Evolutionary conservation across 495 filamentous ascomycete species (phyloP).

Genomic region (Penicillium simplicissimum): DNA sequence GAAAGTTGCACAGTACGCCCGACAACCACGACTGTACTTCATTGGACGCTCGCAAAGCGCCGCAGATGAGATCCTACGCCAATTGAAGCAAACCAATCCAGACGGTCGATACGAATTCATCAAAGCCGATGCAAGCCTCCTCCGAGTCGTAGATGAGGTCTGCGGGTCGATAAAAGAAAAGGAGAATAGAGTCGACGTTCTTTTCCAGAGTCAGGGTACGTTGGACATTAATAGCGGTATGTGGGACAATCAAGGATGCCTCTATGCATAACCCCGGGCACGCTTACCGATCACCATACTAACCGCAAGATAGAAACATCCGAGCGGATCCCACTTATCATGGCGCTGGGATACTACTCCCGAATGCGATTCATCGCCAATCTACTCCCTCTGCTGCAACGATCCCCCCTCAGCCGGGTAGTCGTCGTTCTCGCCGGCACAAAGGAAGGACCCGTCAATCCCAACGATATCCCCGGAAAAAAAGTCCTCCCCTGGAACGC

Average conservation of each 20-base stretch:
- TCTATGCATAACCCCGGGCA: neutral
- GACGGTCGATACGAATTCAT: slow-evolving; percentile 53
- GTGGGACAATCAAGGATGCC: neutral
- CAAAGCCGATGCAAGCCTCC: slow-evolving; percentile 50
- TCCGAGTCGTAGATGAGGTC: slow-evolving; percentile 57
- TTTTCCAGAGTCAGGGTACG: slow-evolving; percentile 1
- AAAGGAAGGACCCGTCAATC: slow-evolving; percentile 51
- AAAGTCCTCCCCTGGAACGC: slow-evolving; percentile 18
- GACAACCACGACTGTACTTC: slow-evolving; percentile 35
- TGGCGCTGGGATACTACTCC: slow-evolving; percentile 40
- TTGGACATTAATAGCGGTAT: neutral
- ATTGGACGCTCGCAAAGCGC: slow-evolving; percentile 29
- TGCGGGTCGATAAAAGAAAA: slow-evolving; percentile 32
- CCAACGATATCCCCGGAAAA: slow-evolving; percentile 43
- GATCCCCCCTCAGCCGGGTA: slow-evolving; percentile 44
- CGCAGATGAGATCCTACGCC: slow-evolving; percentile 35
- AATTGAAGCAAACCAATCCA: slow-evolving; percentile 50
- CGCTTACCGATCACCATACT: neutral
- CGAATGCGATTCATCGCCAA: slow-evolving; percentile 40
- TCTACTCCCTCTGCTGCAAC: slow-evolving; percentile 38
- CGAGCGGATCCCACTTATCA: slow-evolving; percentile 33
- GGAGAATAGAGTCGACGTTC: neutral
- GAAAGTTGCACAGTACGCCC: slow-evolving; percentile 32
- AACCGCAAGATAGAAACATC: slow-evolving; percentile 20
- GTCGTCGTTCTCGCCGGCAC: slow-evolving; percentile 51